Evolutionary conservation across 176 grass and related monocot genomes (phyloP).

Genomic region (Cenchrus purpureus): DNA sequence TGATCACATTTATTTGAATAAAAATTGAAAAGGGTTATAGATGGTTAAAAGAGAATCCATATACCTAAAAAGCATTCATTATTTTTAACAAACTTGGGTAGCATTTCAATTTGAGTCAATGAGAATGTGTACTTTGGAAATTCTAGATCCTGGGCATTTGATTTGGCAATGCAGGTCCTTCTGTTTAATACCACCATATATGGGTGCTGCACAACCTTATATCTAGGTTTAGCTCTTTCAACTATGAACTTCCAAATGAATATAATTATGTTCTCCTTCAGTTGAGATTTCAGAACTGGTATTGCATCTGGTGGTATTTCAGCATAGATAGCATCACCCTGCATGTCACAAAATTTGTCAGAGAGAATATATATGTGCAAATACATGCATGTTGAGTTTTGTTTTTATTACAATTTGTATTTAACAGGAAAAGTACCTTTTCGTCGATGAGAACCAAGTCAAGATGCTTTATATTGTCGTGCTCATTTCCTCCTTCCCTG

Average conservation of each 20-base stretch:
- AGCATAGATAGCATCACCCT: not conserved
- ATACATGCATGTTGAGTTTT: too few relatives aligned
- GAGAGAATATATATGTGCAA: not conserved
- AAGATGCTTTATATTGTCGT: not conserved
- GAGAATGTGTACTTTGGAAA: too few relatives aligned
- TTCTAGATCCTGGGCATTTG: too few relatives aligned
- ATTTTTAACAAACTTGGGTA: too few relatives aligned
- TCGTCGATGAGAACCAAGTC: not conserved
- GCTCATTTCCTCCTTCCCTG: not conserved
- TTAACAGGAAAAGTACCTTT: not conserved
- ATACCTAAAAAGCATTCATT: too few relatives aligned
- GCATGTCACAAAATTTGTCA: not conserved
- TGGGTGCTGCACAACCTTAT: not conserved
- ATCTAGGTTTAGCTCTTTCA: too few relatives aligned
- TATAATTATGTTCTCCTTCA: not conserved
- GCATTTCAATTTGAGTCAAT: too few relatives aligned
- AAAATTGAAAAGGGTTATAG: too few relatives aligned
- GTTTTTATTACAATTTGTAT: too few relatives aligned
- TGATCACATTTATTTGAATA: too few relatives aligned
- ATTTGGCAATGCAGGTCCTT: not conserved
- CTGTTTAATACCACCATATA: not conserved
- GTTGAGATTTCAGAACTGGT: not conserved
- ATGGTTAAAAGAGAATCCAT: too few relatives aligned
- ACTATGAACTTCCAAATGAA: too few relatives aligned
- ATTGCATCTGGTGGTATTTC: not conserved